Evolutionary conservation across 176 grass and related monocot species (phyloP), one percentile per base, ranked within the genome.

Genomic region (Rhynchospora pubera): DNA sequence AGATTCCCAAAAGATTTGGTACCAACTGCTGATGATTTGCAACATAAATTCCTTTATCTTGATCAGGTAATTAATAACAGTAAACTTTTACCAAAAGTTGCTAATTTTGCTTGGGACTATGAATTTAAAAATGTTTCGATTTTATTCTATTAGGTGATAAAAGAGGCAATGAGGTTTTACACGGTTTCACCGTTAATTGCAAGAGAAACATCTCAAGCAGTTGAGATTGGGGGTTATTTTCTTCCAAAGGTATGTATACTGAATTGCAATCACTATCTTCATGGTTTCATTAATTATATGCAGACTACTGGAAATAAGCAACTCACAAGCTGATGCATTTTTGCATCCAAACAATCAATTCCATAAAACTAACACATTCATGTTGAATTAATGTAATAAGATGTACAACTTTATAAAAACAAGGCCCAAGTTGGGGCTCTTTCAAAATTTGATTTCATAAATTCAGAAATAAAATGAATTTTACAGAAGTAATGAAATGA

Each of bases 131-230:
- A 5, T 28, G 22, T 47, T 57, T 46, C 28, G 44, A 18, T 23
- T 45, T 18, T 8, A 53, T 42, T 52, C 8, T 83, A 46, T 57
- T 82, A 93, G 90, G 82, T 95, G 23, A 75, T 95, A 23, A 92
- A 85, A 85, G 90, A 95, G 84, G 79, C 88, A n/a, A 92, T 85
- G 93, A 88, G 93, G 46, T 87, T 89, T 21, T 95, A 92, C 86
- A 87, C 58, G 0, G 93, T 92, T 0, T 92, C 93, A 45, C 93
- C 88, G 56, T 78, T 95, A 44, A 85, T 95, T 84, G 90, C 90
- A 13, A 86, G 93, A 77, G 88, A 88, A 63, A 90, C 88, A 28
- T 95, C 90, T 62, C 90, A 64, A 26, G 47, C 57, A 72, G 90
- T 90, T 5, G 82, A 85, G 65, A 46, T 95, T 2, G 90, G 88